These are phyloP conservation scores for Penicillium capsulatum DNA, from an alignment of 2,329 filamentous ascomycete species.

Conservation along the genomic window DNA sequence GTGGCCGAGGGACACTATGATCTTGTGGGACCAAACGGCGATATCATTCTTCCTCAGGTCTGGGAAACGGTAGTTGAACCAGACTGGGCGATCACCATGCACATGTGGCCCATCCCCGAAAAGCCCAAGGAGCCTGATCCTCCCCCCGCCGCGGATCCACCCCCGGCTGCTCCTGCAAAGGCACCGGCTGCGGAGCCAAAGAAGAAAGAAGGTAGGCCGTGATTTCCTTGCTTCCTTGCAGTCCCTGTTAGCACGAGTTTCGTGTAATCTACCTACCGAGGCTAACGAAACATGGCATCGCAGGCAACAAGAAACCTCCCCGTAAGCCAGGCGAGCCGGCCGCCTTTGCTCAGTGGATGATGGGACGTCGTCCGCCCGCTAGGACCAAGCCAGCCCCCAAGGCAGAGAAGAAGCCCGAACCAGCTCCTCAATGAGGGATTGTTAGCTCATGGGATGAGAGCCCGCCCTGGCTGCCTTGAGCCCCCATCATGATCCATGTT, in stretches of 20 bases:
- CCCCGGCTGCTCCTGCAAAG: conserved; percentile 23
- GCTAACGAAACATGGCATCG: neutral
- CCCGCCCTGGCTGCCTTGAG: too few relatives aligned
- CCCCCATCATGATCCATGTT: too few relatives aligned
- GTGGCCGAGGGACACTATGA: conserved; percentile 78
- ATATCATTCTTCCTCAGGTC: conserved; percentile 75
- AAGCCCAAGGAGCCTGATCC: conserved; percentile 42
- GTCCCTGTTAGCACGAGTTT: neutral
- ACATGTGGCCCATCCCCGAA: conserved; percentile 61
- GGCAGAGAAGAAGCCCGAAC: conserved; percentile 46
- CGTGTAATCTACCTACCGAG: neutral
- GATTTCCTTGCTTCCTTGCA: neutral
- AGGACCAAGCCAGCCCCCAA: conserved; percentile 41
- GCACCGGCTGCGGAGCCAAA: conserved; percentile 26
- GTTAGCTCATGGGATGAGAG: too few relatives aligned
- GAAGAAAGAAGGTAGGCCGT: conserved; percentile 34
- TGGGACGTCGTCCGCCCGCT: conserved; percentile 31
- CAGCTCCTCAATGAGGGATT: conserved; percentile 13
- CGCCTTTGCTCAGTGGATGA: conserved; percentile 45
- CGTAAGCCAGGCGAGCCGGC: conserved; percentile 25
- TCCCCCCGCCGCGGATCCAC: conserved; percentile 19
- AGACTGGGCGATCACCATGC: conserved; percentile 68
- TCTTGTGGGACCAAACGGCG: conserved; percentile 70
- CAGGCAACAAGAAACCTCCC: conserved; percentile 33
- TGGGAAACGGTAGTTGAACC: conserved; percentile 80